These are phyloP conservation scores for Mentha longifolia DNA, from an alignment of 257 asterid species.

Conservation along the genomic window DNA sequence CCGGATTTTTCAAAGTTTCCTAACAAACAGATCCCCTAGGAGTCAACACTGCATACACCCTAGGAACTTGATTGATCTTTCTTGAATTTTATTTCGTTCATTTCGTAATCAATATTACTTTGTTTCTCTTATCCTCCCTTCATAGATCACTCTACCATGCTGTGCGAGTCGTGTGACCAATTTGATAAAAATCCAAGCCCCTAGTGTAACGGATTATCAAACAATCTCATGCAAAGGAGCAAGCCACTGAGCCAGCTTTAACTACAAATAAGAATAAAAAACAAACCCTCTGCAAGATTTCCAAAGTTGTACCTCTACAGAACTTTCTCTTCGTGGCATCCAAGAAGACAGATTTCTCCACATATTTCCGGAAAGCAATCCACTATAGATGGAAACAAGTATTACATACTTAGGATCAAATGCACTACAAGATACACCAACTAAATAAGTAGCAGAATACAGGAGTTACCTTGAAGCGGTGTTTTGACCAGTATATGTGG, in stretches of 20 bases:
- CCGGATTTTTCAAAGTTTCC: background rate
- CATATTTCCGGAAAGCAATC: slow-evolving; percentile 66
- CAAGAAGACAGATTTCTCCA: slow-evolving; percentile 77
- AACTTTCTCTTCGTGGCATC: slow-evolving; percentile 78
- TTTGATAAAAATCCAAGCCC: slow-evolving; percentile 12
- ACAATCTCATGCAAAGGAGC: slow-evolving; percentile 23
- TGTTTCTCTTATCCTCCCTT: slow-evolving; percentile 17
- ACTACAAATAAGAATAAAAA: background rate
- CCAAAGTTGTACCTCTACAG: slow-evolving; percentile 56
- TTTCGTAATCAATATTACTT: background rate
- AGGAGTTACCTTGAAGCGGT: slow-evolving; percentile 61
- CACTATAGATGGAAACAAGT: slow-evolving; percentile 44
- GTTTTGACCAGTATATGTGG: slow-evolving; percentile 63
- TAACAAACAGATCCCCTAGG: background rate
- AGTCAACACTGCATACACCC: background rate
- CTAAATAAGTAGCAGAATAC: slow-evolving; percentile 12
- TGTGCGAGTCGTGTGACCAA: background rate
- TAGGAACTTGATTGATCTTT: background rate
- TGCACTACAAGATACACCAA: slow-evolving; percentile 6
- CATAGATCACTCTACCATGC: slow-evolving; percentile 16
- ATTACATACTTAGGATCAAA: slow-evolving; percentile 22
- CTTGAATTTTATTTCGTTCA: background rate
- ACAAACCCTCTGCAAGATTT: background rate
- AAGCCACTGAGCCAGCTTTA: background rate
- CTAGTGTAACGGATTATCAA: background rate